Conservation (phyloP, 805 yeast genomes). For the Cyberlindnera maclurae region DNA sequence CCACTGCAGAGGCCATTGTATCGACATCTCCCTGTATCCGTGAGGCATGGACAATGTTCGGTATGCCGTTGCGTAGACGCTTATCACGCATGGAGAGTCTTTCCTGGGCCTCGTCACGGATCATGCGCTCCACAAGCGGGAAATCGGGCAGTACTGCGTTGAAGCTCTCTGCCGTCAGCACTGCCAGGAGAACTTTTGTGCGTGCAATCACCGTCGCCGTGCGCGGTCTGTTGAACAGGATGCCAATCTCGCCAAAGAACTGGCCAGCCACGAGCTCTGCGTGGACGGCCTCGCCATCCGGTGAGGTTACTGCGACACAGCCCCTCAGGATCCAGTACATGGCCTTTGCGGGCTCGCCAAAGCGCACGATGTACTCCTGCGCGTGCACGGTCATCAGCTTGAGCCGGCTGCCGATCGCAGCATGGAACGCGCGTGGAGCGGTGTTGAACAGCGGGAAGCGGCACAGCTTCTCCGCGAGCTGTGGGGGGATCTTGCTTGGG, state of each 20-base stretch:
- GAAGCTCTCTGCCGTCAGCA: slow-evolving; percentile 57
- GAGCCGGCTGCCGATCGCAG: slow-evolving; percentile 50
- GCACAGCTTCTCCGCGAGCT: slow-evolving; percentile 43
- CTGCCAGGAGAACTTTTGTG: slow-evolving; percentile 60
- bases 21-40: slow-evolving; percentile 3
- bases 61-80: slow-evolving; percentile 38
- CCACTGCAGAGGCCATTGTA: slow-evolving; percentile 21
- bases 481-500: slow-evolving; percentile 37
- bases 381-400: slow-evolving; percentile 57
- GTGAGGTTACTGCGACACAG: slow-evolving; percentile 65
- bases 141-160: slow-evolving; percentile 51
- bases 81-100: slow-evolving; percentile 65
- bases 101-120: slow-evolving; percentile 76
- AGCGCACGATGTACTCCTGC: slow-evolving; percentile 60
- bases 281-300: slow-evolving; percentile 69
- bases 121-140: slow-evolving; percentile 59
- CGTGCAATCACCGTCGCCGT: slow-evolving; percentile 74
- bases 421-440: slow-evolving; percentile 61
- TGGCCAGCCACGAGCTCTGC: slow-evolving; percentile 66
- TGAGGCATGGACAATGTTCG: slow-evolving; percentile 22
- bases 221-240: slow-evolving; percentile 65
- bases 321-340: slow-evolving; percentile 81
- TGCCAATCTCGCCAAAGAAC: slow-evolving; percentile 77
- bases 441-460: slow-evolving; percentile 58
- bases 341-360: slow-evolving; percentile 66